A percentile compares a stretch with the other conserved stretches of the same genome.
These are phyloP conservation scores for Diospyros lotus DNA, from an alignment of 148 eudicot species.

Conservation along the genomic window DNA sequence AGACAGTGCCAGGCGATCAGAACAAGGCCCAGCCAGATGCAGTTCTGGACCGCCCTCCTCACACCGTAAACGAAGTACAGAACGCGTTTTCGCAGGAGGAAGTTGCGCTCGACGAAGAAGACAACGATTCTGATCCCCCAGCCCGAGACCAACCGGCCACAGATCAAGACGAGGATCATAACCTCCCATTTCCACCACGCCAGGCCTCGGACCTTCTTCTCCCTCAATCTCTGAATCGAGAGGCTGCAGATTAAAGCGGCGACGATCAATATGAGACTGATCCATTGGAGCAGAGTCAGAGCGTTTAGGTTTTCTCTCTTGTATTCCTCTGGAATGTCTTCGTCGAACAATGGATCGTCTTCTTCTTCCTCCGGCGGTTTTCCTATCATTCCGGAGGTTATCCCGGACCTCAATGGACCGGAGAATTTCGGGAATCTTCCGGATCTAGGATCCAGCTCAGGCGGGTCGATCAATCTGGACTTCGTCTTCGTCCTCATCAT, in stretches of 20 bases:
- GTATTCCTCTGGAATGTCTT: constrained; percentile 63
- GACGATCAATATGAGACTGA: constrained; percentile 46
- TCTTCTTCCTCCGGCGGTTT: constrained; percentile 53
- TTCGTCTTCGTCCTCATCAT: constrained; percentile 38
- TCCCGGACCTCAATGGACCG: constrained; percentile 33
- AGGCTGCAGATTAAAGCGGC: constrained; percentile 43
- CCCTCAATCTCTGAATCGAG: constrained; percentile 24
- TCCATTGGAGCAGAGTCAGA: constrained; percentile 50
- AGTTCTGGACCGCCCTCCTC: constrained; percentile 34
- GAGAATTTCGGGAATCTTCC: constrained; percentile 17
- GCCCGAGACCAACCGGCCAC: constrained; percentile 75
- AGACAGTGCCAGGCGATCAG: constrained; percentile 30
- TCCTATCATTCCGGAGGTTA: constrained; percentile 16
- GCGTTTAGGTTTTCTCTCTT: constrained; percentile 33
- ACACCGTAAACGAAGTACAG: constrained; percentile 35
- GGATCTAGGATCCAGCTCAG: constrained; percentile 17
- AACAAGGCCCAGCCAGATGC: constrained; percentile 29
- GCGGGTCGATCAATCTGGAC: constrained; percentile 55
- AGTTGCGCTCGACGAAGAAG: constrained; percentile 71
- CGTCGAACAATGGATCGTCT: constrained; percentile 60
- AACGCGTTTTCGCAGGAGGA: constrained; percentile 28
- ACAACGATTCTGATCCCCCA: constrained; percentile 67
- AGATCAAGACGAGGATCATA: constrained; percentile 60
- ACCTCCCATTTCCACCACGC: constrained; percentile 80
- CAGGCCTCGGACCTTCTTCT: constrained; percentile 31